Base-by-base conservation (phyloP, 148 eudicot genomes). In the Hydrangea macrophylla region DNA sequence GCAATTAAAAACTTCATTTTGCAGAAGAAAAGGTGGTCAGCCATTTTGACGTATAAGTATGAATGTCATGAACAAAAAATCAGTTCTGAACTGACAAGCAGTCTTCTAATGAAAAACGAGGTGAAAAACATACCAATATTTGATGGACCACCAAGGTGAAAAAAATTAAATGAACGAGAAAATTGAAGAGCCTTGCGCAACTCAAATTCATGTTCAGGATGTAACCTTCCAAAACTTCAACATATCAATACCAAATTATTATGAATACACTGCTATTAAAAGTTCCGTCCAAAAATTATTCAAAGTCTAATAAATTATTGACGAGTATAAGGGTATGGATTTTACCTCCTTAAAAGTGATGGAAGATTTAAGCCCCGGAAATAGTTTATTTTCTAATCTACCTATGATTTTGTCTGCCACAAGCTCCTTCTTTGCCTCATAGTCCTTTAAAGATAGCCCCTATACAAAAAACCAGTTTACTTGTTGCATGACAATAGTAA, bases 331-430 rank as follows among this genome's bases (percentile, higher is more conserved):
- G 23, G 7, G 6, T 6, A 62, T 30, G 36, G 22, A 0, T 23
- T 0, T 25, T 86, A 91, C 97, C 99, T 94, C 99, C 72, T 81
- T 89, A 72, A 90, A 91, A 27, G 80, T 72, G 71, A 91, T 85
- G 17, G 96, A 81, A 45, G 90, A 79, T 79, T 85, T 84, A 32
- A 94, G 91, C 57, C 99, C 99, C 3, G 99, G 99, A 80, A 94
- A 91, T 39, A 94, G 71, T 74, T 82, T 91, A 62, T 80, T 75
- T 79, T 91, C 97, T 71, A 94, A 87, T 80, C 99, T 87, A 84
- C 89, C 75, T 23, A 94, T 91, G 56, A 94, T 88, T 71, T 85
- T 76, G 36, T 87, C 96, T 3, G 96, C 92, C 39, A 94, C 78
- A 68, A 78, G 75, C 73, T 94, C 97, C 85, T 94, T 94, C 82